A percentile compares a stretch with the other conserved stretches of the same genome.
phyloP scores from a whole-genome alignment of 2,329 filamentous ascomycete genomes.

The Colletotrichum acutatum region DNA sequence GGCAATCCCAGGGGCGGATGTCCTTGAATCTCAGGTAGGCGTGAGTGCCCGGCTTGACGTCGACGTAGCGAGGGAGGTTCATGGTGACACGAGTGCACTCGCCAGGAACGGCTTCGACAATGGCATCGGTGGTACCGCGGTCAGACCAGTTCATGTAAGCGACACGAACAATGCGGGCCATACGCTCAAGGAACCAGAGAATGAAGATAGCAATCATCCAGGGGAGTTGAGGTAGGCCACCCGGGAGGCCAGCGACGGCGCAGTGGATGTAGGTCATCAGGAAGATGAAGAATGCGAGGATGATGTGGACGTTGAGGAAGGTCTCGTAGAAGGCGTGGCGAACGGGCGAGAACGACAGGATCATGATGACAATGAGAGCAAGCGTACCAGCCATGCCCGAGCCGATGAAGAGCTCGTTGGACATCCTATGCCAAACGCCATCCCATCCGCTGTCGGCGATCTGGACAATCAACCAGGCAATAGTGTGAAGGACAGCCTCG shows the following conservation, averaged over 20 bases:
- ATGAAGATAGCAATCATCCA: conserved; percentile 80
- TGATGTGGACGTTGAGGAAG: conserved; percentile 88
- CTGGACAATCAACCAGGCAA: conserved; percentile 80
- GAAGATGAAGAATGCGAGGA: conserved; percentile 75
- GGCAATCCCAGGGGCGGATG: conserved; percentile 76
- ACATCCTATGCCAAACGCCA: conserved; percentile 65
- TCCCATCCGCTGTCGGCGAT: conserved; percentile 72
- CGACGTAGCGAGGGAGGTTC: conserved; percentile 73
- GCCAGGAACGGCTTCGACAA: conserved; percentile 75
- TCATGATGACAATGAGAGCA: conserved; percentile 72
- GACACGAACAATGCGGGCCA: conserved; percentile 71
- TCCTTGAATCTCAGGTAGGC: conserved; percentile 78
- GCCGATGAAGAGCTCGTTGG: conserved; percentile 70
- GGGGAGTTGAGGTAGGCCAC: conserved; percentile 75
- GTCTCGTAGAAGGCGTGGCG: conserved; percentile 98
- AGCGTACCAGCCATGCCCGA: conserved; percentile 72
- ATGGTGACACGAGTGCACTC: conserved; percentile 78
- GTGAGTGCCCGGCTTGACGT: conserved; percentile 77
- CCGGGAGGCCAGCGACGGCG: conserved; percentile 70
- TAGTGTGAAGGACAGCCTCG: conserved; percentile 75
- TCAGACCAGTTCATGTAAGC: conserved; percentile 74
- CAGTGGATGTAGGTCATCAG: conserved; percentile 84
- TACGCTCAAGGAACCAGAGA: conserved; percentile 82
- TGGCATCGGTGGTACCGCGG: conserved; percentile 70
- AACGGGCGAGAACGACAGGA: conserved; percentile 81